Evolutionary conservation across 192 early-diverging fungal genomes (phyloP).

Genomic region (Entomortierella beljakovae): DNA sequence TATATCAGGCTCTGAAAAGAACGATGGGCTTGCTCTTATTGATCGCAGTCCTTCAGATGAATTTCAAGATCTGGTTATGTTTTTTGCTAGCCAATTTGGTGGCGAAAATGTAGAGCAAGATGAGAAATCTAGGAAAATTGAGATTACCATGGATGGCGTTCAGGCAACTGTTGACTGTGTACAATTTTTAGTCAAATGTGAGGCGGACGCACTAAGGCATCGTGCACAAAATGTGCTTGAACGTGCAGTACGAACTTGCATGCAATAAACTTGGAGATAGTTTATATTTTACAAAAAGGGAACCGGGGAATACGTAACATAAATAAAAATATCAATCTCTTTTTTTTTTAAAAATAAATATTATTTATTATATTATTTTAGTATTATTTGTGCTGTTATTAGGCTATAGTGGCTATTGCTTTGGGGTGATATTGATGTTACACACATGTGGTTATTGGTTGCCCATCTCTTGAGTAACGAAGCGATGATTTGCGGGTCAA

Average conservation of each 20-base stretch:
- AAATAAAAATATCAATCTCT: not conserved
- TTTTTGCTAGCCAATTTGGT: conserved; percentile 46
- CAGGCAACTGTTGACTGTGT: conserved; percentile 34
- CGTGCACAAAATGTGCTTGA: conserved; percentile 47
- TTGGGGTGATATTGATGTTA: not conserved
- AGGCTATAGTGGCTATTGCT: not conserved
- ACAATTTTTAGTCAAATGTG: conserved; percentile 30
- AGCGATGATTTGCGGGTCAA: conserved; percentile 40
- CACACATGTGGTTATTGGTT: not conserved
- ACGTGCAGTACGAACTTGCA: conserved; percentile 43
- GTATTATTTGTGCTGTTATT: not conserved
- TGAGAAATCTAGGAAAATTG: conserved; percentile 18
- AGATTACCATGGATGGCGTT: conserved; percentile 35
- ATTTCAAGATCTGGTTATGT: conserved; percentile 50
- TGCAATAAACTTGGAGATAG: conserved; percentile 14
- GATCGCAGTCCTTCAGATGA: conserved; percentile 28
- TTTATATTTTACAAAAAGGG: too few relatives aligned
- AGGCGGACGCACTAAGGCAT: conserved; percentile 39
- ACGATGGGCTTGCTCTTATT: conserved; percentile 9
- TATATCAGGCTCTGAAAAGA: not conserved
- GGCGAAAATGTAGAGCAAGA: conserved; percentile 36
- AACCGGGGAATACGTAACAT: not conserved
- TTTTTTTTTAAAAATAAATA: not conserved
- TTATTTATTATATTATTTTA: not conserved
- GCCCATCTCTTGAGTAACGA: conserved; percentile 16